Percentiles rank a stretch among this genome's conserved stretches.
phyloP scores from a whole-genome alignment of 2,329 filamentous ascomycete genomes.

The Kalaharituber pfeilii region DNA sequence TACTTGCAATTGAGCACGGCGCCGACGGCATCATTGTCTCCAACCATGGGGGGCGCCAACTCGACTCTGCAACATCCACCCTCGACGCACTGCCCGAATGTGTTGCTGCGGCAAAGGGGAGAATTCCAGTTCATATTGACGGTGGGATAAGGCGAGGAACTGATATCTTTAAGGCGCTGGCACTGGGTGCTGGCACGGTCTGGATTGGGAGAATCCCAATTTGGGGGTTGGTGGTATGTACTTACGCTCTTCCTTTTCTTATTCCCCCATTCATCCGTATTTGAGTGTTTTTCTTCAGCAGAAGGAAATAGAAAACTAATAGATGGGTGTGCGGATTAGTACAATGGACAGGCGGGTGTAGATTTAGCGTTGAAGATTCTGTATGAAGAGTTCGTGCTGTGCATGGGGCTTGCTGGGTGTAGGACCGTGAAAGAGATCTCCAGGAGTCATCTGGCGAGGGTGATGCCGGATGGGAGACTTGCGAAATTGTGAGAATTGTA shows the following conservation, averaged over 20 bases:
- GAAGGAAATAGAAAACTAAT: too few species aligned
- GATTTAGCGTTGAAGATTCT: constrained; percentile 32
- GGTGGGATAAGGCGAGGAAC: constrained; percentile 38
- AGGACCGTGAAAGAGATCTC: constrained; percentile 8
- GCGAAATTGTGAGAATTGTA: neutral
- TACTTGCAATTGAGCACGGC: constrained; percentile 31
- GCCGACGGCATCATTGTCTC: constrained; percentile 47
- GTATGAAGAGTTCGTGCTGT: constrained; percentile 22
- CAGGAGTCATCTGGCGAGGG: constrained; percentile 8
- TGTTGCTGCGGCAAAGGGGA: constrained; percentile 42
- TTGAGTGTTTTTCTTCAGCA: too few species aligned
- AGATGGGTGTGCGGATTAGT: too few species aligned
- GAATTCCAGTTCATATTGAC: constrained; percentile 45
- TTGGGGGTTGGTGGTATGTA: constrained; percentile 36
- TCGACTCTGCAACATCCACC: constrained; percentile 41
- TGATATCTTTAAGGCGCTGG: constrained; percentile 42
- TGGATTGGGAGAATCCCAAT: constrained; percentile 34
- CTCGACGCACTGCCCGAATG: constrained; percentile 39
- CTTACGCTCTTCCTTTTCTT: too few species aligned
- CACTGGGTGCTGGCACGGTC: constrained; percentile 35
- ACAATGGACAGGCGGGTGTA: constrained; percentile 25
- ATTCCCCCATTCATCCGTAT: too few species aligned
- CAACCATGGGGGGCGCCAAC: constrained; percentile 88
- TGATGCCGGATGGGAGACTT: constrained; percentile 2
- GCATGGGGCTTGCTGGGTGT: constrained; percentile 23